Evolutionary conservation across 495 filamentous ascomycete genomes (phyloP), one percentile per base, ranked within the genome.

Genomic region (Amorphotheca resinae): DNA sequence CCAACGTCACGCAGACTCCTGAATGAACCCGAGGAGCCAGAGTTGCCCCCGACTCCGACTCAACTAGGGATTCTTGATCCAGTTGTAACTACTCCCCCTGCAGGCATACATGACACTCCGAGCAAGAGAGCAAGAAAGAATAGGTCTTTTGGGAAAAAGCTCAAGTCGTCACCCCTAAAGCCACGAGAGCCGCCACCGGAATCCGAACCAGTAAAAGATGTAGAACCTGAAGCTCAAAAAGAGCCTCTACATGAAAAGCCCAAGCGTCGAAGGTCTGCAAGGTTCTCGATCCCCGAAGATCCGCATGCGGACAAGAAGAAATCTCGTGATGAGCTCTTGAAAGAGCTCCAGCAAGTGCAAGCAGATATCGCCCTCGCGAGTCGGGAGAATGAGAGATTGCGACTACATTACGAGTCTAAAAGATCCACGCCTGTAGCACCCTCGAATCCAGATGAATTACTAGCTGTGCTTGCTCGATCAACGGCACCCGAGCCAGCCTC

Each of bases 11-110:
- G 21, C 18, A 25, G 8, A 17, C 20, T 14, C 16, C 23, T 14
- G 15, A 8, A 14, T 15, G 14, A 37, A 18, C 12, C 7, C 22
- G 31, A 45, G 14, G 80, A 87, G 49, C 80, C 79, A 7, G 78
- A 82, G 26, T 64, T 87, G 17, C 82, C 81, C 7, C 79, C 79
- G 8, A 85, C 80, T 3, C 80, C 80, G 15, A 76, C 74, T 22
- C 70, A 79, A 43, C 51, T 68, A 30, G 74, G 75, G 2, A 59
- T 79, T 41, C 72, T 59, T 11, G 70, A 75, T 49, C 69, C 70
- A 4, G 57, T 67, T 3, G 57, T 69, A 21, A 68, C 62, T 44
- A 69, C 66, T 0, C 70, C 71, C 16, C 69, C 70, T 0, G 50
- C 54, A 9, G 72, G 73, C 4, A 73, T 76, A 33, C 68, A 73